Evolutionary conservation across 2,329 filamentous ascomycete species (phyloP).

Genomic region (Mycogone perniciosa): DNA sequence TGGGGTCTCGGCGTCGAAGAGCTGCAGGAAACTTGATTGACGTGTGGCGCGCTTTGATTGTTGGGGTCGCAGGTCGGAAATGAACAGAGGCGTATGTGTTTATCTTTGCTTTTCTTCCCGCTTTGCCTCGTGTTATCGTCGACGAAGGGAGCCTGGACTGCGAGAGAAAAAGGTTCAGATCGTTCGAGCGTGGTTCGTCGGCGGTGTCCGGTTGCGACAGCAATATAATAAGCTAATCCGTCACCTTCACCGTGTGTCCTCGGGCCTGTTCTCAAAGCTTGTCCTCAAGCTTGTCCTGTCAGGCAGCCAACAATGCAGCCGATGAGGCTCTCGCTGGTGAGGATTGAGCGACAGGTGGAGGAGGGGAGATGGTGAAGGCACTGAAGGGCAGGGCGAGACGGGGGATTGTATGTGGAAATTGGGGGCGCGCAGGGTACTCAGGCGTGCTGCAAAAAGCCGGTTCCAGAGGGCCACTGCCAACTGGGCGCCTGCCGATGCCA

Average conservation of each 20-base stretch:
- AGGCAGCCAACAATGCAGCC: not conserved
- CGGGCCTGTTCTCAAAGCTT: no score
- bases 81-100: no score
- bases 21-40: no score
- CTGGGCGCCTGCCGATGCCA: conserved; percentile 12
- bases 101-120: no score
- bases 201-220: conserved; percentile 3
- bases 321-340: not conserved
- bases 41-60: no score
- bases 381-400: not conserved
- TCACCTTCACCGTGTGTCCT: not conserved
- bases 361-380: conserved; percentile 5
- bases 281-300: no score
- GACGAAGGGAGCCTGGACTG: not conserved
- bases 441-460: not conserved
- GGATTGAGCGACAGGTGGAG: not conserved
- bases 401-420: not conserved
- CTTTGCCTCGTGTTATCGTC: no score
- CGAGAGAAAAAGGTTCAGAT: no score
- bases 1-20: no score
- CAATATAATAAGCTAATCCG: conserved; percentile 3
- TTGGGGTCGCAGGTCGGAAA: no score
- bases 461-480: no score
- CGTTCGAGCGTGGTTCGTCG: no score
- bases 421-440: not conserved